A percentile compares a stretch with the other conserved stretches of the same genome.
phyloP scores from a whole-genome alignment of 202 grass and related monocot species.

The Elaeis oleifera region DNA sequence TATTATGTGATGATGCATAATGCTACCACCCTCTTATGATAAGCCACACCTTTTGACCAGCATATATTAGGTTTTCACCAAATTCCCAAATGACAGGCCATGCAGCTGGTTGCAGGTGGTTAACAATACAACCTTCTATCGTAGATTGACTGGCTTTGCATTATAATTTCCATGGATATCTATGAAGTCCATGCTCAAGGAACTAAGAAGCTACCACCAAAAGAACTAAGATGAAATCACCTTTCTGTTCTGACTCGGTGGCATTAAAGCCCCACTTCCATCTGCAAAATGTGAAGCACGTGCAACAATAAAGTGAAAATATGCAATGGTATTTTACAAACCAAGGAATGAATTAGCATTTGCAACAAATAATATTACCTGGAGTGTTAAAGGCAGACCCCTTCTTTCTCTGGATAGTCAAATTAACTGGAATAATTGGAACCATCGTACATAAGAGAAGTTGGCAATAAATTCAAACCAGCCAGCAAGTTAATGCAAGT shows the following conservation, averaged over 20 bases:
- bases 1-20: too few relatives aligned
- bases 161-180: too few relatives aligned
- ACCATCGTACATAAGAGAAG: background rate
- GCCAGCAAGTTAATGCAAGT: background rate
- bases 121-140: too few relatives aligned
- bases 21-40: too few relatives aligned
- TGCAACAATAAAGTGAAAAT: slow-evolving; percentile 1
- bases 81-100: too few relatives aligned
- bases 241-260: slow-evolving; percentile 10
- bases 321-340: too few relatives aligned
- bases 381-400: background rate
- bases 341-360: background rate
- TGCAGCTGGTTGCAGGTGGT: too few relatives aligned
- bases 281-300: slow-evolving; percentile 7
- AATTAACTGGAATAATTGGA: background rate
- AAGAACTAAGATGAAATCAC: slow-evolving; percentile 4
- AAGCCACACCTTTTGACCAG: too few relatives aligned
- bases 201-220: too few relatives aligned
- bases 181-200: too few relatives aligned
- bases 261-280: slow-evolving; percentile 9
- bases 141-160: too few relatives aligned
- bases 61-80: too few relatives aligned
- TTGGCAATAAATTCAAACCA: background rate
- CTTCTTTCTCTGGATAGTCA: slow-evolving; percentile 1
- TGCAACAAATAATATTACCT: slow-evolving; percentile 7